Percentiles rank a stretch among this genome's conserved stretches.
These are phyloP conservation scores for Sporisorium sorghi DNA, from an alignment of 1,284 basidiomycete genomes.

Conservation along the genomic window DNA sequence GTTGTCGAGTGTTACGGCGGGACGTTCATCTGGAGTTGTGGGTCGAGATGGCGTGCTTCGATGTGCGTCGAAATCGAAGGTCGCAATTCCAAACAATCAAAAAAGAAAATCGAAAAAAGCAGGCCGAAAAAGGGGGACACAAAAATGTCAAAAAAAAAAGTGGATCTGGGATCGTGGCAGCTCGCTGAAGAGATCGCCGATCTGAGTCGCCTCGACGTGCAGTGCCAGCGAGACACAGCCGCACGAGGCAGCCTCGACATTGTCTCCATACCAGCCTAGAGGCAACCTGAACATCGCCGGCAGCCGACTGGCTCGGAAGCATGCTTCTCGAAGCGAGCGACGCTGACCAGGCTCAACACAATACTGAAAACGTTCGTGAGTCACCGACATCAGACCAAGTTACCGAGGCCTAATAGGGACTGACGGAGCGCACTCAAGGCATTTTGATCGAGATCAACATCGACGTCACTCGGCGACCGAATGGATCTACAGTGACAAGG, in stretches of 20 bases:
- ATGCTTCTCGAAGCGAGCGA: background rate
- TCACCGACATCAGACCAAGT: background rate
- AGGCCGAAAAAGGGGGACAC: too few species aligned
- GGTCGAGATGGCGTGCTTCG: constrained; percentile 4
- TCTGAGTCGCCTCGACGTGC: background rate
- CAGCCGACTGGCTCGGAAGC: background rate
- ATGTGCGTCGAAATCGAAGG: background rate
- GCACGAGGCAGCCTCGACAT: background rate
- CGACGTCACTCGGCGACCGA: background rate
- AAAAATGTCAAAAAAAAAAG: too few species aligned
- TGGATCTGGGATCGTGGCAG: too few species aligned
- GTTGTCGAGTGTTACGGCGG: background rate
- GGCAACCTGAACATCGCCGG: background rate
- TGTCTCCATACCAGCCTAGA: background rate
- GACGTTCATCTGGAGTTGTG: background rate
- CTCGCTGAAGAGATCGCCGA: background rate
- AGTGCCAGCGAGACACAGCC: constrained; percentile 1
- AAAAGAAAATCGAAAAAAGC: too few species aligned
- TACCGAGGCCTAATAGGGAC: background rate
- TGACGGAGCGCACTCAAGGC: too few species aligned
- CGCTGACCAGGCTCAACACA: background rate
- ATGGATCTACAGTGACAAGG: too few species aligned
- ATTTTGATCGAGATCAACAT: constrained; percentile 1
- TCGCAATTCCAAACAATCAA: too few species aligned
- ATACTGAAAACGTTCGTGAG: background rate